phyloP scores from a whole-genome alignment of 108 stramenopile species.

The Skeletonema potamos region DNA sequence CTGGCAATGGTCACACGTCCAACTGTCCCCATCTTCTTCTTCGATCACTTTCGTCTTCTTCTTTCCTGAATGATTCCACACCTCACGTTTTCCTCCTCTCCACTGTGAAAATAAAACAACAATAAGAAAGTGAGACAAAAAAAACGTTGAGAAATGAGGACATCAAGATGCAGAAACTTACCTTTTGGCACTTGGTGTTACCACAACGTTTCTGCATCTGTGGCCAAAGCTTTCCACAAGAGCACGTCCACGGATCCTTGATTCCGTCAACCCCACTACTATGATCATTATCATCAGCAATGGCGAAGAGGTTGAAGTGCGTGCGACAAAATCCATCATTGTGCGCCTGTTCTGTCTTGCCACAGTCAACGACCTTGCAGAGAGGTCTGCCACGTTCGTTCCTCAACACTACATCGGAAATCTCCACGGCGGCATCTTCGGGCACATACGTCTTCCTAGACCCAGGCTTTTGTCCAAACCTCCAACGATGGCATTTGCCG shows the following conservation, averaged over 20 bases:
- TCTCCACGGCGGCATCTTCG: neutral
- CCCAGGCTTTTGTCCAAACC: neutral
- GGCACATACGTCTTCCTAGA: neutral
- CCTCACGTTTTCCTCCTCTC: neutral
- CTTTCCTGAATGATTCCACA: neutral
- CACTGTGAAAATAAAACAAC: neutral
- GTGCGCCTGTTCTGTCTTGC: slow-evolving; percentile 17
- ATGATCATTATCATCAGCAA: neutral
- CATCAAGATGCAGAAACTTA: neutral
- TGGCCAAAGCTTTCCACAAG: neutral
- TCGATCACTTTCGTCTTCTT: neutral
- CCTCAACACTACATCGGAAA: neutral
- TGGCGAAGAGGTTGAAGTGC: neutral
- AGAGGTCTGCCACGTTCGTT: slow-evolving; percentile 17
- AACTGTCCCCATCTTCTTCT: neutral
- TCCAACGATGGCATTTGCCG: neutral
- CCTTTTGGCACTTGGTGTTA: neutral
- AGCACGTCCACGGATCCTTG: neutral
- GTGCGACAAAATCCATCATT: slow-evolving; percentile 27
- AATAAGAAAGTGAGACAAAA: neutral
- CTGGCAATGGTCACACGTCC: slow-evolving; percentile 2
- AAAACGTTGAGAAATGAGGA: neutral
- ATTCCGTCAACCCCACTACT: neutral
- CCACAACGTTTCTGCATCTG: neutral
- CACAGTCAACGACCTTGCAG: slow-evolving; percentile 17